Base-by-base conservation (phyloP, 2,329 filamentous ascomycete genomes). In the Botryosphaeria dothidea region DNA sequence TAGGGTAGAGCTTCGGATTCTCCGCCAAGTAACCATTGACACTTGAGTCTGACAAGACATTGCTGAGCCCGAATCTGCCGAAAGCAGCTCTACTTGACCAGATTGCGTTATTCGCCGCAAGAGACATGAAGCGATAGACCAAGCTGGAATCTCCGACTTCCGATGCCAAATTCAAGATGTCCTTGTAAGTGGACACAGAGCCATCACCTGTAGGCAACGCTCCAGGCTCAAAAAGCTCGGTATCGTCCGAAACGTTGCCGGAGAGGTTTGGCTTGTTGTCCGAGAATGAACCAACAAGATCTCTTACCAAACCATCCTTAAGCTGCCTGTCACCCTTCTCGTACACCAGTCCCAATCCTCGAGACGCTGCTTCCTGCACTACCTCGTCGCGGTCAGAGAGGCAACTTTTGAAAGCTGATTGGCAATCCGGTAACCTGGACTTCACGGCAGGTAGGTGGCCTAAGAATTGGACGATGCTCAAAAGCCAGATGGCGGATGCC, bases 61-160 rank as follows among this genome's bases (percentile, higher is more conserved):
- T 95, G 75, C 93, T 96, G 57, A 99, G 84, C 0, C 95, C 95
- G 69, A 98, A 97, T 11, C 93, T 87, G 2, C 95, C 95, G 78
- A 99, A 98, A 0, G 95, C 95, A 0, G 95, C 96, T 58, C 95
- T 88, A n/a, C 93, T 96, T 1, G 93, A 94, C 95, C 95, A 99
- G 17, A 96, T 96, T 0, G 93, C 93, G 54, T 96, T 96, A 72
- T 97, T 97, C 1, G 93, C 92, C 2, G 95, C 95, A 69, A 99
- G 84, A 0, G 93, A 94, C 95, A 99, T 99, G 80, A 99, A 98
- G 67, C 93, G 92, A 81, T 99, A 99, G 1, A 98, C 92, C n/a
- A 99, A 83, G 70, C 91, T 93, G 66, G 95, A 94, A 72, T 99
- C 94, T 11, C 95, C 95, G 36, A 97, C 93, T 79, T 99, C 95